phyloP scores from a whole-genome alignment of 257 asterid genomes.

The Coffea canephora region DNA sequence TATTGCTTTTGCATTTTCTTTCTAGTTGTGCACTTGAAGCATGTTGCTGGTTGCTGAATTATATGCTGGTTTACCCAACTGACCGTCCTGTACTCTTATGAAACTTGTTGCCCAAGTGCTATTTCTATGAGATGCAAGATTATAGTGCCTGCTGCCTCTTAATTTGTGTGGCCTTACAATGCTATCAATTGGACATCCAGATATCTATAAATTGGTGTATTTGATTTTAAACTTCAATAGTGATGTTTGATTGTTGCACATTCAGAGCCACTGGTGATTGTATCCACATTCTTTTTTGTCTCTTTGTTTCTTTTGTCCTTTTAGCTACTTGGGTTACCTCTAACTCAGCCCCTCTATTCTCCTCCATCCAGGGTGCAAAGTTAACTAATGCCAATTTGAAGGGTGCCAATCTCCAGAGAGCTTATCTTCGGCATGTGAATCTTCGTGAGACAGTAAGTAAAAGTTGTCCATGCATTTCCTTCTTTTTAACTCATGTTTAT shows the following conservation, averaged over 20 bases:
- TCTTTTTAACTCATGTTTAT: background rate
- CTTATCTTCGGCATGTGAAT: slow-evolving; percentile 82
- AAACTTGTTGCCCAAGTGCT: too few relatives aligned
- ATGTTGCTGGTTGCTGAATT: too few relatives aligned
- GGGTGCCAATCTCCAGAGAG: slow-evolving; percentile 97
- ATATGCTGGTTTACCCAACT: too few relatives aligned
- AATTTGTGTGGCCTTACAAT: background rate
- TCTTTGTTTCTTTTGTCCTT: too few relatives aligned
- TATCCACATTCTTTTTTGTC: too few relatives aligned
- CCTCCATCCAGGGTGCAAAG: slow-evolving; percentile 68
- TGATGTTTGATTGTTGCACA: background rate
- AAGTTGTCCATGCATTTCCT: background rate
- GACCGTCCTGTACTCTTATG: too few relatives aligned
- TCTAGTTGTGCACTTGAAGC: too few relatives aligned
- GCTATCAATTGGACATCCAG: background rate
- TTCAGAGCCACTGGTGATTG: background rate
- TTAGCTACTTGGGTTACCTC: background rate
- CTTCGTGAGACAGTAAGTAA: slow-evolving; percentile 81
- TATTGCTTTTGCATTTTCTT: too few relatives aligned
- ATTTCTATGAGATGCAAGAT: background rate
- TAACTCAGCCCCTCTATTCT: slow-evolving; percentile 2
- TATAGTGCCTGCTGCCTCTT: too few relatives aligned
- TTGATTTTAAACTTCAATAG: background rate
- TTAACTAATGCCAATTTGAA: slow-evolving; percentile 76
- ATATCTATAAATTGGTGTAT: background rate